A percentile compares a stretch with the other conserved stretches of the same genome.
phyloP scores from a whole-genome alignment of 2,329 filamentous ascomycete species.

The Mycosphaerella arachidis region DNA sequence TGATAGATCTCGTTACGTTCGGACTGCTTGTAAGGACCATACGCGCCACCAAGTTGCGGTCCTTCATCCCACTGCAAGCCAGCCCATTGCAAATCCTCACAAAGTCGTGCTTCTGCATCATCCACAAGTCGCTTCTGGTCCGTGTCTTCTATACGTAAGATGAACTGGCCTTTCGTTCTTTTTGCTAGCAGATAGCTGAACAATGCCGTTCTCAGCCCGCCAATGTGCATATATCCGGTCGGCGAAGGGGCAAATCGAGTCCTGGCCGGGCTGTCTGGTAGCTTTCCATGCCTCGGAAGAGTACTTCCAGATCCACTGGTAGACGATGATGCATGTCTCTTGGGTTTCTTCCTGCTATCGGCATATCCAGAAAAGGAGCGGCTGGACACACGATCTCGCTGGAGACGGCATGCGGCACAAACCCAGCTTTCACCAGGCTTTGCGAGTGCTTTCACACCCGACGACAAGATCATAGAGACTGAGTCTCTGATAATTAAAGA shows the following conservation, averaged over 20 bases:
- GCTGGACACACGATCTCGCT: slow-evolving; percentile 1
- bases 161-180: slow-evolving; percentile 81
- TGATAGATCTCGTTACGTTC: slow-evolving; percentile 71
- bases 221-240: slow-evolving; percentile 88
- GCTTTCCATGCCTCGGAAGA: slow-evolving; percentile 28
- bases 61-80: slow-evolving; percentile 93
- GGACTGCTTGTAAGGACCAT: slow-evolving; percentile 86
- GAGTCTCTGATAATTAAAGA: background rate
- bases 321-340: slow-evolving; percentile 8
- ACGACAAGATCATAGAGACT: background rate
- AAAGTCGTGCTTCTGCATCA: slow-evolving; percentile 73
- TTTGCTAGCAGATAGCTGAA: slow-evolving; percentile 92
- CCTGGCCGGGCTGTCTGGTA: slow-evolving; percentile 58
- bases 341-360: background rate
- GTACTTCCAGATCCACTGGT: background rate
- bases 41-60: slow-evolving; percentile 72
- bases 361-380: slow-evolving; percentile 4
- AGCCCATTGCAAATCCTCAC: slow-evolving; percentile 79
- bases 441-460: background rate
- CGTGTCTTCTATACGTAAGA: slow-evolving; percentile 90
- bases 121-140: slow-evolving; percentile 83
- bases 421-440: slow-evolving; percentile 13
- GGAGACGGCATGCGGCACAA: slow-evolving; percentile 21
- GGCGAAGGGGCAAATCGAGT: slow-evolving; percentile 94
- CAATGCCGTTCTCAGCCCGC: slow-evolving; percentile 85